phyloP scores from a whole-genome alignment of 345 rosid genomes.

The Pistacia atlantica region DNA sequence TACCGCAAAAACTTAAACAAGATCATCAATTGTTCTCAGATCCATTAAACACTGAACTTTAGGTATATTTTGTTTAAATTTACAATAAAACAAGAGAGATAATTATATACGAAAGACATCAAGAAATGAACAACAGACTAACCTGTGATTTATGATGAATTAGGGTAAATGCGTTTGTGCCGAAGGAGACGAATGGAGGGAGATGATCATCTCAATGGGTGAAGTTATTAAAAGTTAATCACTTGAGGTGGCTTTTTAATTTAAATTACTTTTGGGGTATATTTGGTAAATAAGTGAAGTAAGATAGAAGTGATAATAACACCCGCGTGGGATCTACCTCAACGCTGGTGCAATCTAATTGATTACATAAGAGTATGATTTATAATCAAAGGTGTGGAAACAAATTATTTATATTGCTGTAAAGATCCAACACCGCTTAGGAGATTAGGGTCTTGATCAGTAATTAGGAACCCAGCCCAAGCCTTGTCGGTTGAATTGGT shows the following conservation, averaged over 20 bases:
- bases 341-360: no score
- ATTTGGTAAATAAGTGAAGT: not conserved
- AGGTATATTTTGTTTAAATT: not conserved
- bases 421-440: no score
- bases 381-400: no score
- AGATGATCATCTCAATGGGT: not conserved
- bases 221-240: not conserved
- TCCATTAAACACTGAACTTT: not conserved
- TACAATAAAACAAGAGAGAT: no score
- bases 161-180: not conserved
- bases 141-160: conserved; percentile 2
- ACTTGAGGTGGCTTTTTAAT: not conserved
- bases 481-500: no score
- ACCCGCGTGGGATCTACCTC: no score
- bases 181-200: not conserved
- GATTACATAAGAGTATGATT: no score
- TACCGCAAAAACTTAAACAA: not conserved
- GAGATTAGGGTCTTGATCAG: no score
- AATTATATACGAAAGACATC: not conserved
- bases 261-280: not conserved
- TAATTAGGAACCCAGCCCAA: no score
- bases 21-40: not conserved
- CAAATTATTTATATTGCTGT: no score
- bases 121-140: not conserved
- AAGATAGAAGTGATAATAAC: no score